Percentiles rank a stretch among this genome's conserved stretches.
Conservation (phyloP, 2,329 filamentous ascomycete species). For the Bertia moriformis region DNA sequence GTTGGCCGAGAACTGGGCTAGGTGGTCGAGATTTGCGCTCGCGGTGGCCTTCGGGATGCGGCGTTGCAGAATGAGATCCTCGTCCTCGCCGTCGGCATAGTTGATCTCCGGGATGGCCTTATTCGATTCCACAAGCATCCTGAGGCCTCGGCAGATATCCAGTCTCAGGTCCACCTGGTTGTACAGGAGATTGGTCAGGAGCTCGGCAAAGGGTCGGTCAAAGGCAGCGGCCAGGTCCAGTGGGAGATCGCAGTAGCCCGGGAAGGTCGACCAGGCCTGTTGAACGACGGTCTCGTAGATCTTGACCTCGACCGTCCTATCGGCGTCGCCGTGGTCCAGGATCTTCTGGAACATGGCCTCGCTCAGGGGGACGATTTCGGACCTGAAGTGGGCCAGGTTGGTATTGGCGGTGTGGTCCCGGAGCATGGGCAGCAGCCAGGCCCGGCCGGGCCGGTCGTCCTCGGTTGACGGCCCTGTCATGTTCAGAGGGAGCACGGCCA, state of each 20-base stretch:
- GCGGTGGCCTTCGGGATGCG: constrained; percentile 64
- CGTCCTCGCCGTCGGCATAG: constrained; percentile 49
- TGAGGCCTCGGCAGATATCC: constrained; percentile 74
- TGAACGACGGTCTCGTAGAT: constrained; percentile 94
- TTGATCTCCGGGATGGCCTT: constrained; percentile 63
- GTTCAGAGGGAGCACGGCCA: constrained; percentile 74
- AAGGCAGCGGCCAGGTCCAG: constrained; percentile 65
- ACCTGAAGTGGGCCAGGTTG: constrained; percentile 68
- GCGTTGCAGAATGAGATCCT: constrained; percentile 55
- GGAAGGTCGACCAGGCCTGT: constrained; percentile 86
- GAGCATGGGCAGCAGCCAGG: constrained; percentile 87
- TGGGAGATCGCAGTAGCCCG: constrained; percentile 87
- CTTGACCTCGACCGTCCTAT: constrained; percentile 92
- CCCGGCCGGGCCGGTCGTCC: constrained; percentile 66
- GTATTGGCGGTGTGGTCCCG: constrained; percentile 85
- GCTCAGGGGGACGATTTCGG: constrained; percentile 76
- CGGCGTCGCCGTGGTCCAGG: constrained; percentile 63
- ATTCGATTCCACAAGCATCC: constrained; percentile 81
- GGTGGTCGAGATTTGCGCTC: constrained; percentile 65
- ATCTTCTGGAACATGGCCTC: constrained; percentile 81
- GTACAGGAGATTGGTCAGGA: constrained; percentile 82
- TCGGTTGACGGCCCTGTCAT: constrained; percentile 59
- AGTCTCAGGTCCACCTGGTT: constrained; percentile 76
- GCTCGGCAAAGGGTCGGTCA: constrained; percentile 77
- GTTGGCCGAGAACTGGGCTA: constrained; percentile 72